phyloP scores from a whole-genome alignment of 768 basidiomycete species.

The Lactarius evosmus region DNA sequence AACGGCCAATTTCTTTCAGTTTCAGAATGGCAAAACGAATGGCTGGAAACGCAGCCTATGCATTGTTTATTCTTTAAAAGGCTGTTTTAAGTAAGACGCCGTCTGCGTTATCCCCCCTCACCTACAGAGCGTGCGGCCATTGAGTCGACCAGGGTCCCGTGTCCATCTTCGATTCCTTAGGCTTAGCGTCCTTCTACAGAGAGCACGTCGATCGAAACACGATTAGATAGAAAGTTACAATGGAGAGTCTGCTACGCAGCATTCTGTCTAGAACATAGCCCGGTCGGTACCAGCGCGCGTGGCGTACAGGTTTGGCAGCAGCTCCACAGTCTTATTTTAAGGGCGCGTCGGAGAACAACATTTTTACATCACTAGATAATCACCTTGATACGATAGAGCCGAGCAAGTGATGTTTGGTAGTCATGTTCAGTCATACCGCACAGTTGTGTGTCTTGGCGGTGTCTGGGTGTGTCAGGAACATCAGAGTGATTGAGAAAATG shows the following conservation, averaged over 20 bases:
- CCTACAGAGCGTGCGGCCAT: not conserved
- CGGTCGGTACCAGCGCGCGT: not conserved
- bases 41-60: not conserved
- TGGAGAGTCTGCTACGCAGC: not conserved
- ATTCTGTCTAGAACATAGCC: not conserved
- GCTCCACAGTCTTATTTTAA: not conserved
- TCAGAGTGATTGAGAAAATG: not conserved
- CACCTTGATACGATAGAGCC: not conserved
- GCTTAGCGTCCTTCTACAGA: not conserved
- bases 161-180: not conserved
- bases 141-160: not conserved
- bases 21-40: not conserved
- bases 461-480: not conserved
- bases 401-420: not conserved
- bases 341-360: not conserved
- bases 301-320: not conserved
- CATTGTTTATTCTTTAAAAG: not conserved
- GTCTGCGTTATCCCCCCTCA: not conserved
- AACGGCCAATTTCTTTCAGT: not conserved
- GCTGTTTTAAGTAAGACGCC: not conserved
- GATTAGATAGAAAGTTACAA: not conserved
- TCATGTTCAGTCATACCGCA: too few relatives aligned
- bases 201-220: conserved; percentile 6
- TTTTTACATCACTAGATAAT: not conserved
- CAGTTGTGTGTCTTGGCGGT: not conserved